Evolutionary conservation across 2,329 filamentous ascomycete genomes (phyloP).

Genomic region (Pyricularia pennisetigena): DNA sequence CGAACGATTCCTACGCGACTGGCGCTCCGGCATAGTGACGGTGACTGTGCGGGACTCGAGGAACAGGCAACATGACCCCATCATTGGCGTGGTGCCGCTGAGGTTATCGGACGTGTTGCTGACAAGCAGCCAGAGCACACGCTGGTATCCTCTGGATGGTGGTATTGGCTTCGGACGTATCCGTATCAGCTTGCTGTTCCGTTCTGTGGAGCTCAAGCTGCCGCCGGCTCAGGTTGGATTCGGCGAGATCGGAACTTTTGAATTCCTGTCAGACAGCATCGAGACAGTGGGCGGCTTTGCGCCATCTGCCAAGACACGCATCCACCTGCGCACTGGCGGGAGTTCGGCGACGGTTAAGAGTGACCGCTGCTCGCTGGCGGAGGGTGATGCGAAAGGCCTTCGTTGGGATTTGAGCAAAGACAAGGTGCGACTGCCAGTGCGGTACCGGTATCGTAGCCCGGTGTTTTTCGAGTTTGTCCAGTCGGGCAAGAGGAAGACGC

Average conservation of each 20-base stretch:
- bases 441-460: constrained; percentile 81
- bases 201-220: constrained; percentile 75
- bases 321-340: constrained; percentile 76
- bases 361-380: constrained; percentile 47
- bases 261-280: constrained; percentile 67
- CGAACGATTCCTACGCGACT: constrained; percentile 86
- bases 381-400: constrained; percentile 38
- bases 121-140: constrained; percentile 73
- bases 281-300: constrained; percentile 47
- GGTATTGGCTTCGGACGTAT: constrained; percentile 87
- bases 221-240: constrained; percentile 78
- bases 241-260: constrained; percentile 88
- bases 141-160: constrained; percentile 95
- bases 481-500: constrained; percentile 56
- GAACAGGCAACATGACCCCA: constrained; percentile 87
- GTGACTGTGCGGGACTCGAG: constrained; percentile 81
- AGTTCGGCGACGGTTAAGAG: constrained; percentile 63
- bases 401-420: constrained; percentile 36
- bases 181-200: constrained; percentile 81
- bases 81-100: constrained; percentile 83
- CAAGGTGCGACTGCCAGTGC: constrained; percentile 68
- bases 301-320: constrained; percentile 54
- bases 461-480: constrained; percentile 80
- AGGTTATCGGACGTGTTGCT: constrained; percentile 83
- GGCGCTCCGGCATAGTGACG: constrained; percentile 79